Conservation (phyloP, 768 basidiomycete species). For the Tylopilus cervinicoccineus region DNA sequence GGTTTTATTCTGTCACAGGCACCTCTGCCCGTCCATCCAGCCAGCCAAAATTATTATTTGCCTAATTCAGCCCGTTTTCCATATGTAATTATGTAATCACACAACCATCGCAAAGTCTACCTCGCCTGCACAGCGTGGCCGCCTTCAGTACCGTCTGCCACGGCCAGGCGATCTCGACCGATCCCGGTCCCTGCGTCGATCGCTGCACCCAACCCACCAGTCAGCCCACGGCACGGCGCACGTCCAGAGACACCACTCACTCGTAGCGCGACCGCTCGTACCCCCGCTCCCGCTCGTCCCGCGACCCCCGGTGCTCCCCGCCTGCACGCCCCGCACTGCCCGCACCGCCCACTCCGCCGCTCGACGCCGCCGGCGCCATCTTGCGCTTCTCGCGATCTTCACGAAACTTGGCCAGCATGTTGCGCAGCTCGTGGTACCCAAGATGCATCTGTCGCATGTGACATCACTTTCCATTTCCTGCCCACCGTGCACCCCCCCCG, state of each 20-base stretch:
- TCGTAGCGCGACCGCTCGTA: conserved; percentile 72
- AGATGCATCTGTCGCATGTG: conserved; percentile 81
- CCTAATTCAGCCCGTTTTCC: conserved; percentile 9
- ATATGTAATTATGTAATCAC: conserved; percentile 22
- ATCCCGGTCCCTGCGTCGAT: conserved; percentile 69
- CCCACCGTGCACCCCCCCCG: conserved; percentile 16
- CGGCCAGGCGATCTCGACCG: conserved; percentile 70
- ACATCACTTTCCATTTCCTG: conserved; percentile 26
- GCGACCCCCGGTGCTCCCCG: conserved; percentile 53
- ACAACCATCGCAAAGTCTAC: background rate
- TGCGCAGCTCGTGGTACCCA: conserved; percentile 96
- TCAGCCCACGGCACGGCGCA: conserved; percentile 19
- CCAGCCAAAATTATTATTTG: conserved; percentile 26
- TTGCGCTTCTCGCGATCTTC: conserved; percentile 85
- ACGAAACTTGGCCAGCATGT: conserved; percentile 86
- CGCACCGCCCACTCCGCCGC: conserved; percentile 34
- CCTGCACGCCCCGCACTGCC: conserved; percentile 39
- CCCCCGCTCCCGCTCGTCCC: conserved; percentile 66
- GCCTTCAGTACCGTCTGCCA: conserved; percentile 45
- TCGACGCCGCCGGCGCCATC: conserved; percentile 47
- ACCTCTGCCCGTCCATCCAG: conserved; percentile 20
- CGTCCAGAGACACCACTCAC: conserved; percentile 43
- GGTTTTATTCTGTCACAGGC: conserved; percentile 36
- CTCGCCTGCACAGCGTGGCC: conserved; percentile 23
- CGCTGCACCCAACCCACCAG: conserved; percentile 37